These are phyloP conservation scores for Beta corolliflora DNA, from an alignment of 179 eudicot species.

Conservation along the genomic window DNA sequence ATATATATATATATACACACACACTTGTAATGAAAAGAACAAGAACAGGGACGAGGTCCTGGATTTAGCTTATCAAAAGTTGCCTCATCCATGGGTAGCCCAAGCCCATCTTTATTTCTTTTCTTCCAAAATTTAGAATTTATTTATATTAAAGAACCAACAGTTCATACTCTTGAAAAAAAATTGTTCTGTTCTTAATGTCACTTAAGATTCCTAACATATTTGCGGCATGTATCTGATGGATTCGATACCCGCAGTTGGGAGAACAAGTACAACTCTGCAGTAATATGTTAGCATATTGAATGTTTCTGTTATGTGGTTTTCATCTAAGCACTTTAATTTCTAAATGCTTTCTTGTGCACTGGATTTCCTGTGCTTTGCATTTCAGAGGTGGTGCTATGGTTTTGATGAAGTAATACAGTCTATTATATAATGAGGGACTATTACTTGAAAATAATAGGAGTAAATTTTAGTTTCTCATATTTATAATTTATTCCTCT, in stretches of 20 bases:
- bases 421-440: background rate
- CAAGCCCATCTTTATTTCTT: too few relatives aligned
- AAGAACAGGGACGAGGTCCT: too few relatives aligned
- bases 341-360: background rate
- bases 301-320: background rate
- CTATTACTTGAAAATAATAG: background rate
- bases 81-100: too few relatives aligned
- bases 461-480: background rate
- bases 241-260: background rate
- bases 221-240: background rate
- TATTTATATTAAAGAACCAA: too few relatives aligned
- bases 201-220: background rate
- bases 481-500: background rate
- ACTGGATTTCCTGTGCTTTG: background rate
- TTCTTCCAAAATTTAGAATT: too few relatives aligned
- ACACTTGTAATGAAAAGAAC: too few relatives aligned
- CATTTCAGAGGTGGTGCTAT: background rate
- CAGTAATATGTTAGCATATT: background rate
- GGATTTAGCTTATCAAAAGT: too few relatives aligned
- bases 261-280: background rate
- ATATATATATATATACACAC: too few relatives aligned
- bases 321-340: background rate
- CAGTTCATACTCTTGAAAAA: too few relatives aligned
- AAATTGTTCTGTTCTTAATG: background rate
- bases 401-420: background rate